phyloP scores from a whole-genome alignment of 2,329 filamentous ascomycete genomes.

The Trichoderma atrobrunneum region DNA sequence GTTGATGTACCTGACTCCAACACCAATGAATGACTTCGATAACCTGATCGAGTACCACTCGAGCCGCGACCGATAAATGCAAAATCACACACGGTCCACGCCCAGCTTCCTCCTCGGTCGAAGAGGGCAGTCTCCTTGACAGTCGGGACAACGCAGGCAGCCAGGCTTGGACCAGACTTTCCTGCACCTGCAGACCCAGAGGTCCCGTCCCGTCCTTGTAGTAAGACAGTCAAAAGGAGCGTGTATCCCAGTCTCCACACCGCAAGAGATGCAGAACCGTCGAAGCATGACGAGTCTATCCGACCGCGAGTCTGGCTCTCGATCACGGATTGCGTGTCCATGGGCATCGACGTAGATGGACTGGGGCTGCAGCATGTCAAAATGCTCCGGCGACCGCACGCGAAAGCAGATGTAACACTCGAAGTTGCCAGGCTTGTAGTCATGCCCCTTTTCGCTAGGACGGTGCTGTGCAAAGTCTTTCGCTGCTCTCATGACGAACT shows the following conservation, averaged over 20 bases:
- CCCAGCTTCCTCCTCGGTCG: constrained; percentile 33
- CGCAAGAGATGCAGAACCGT: constrained; percentile 43
- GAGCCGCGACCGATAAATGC: neutral
- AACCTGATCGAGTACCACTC: neutral
- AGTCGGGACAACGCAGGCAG: constrained; percentile 36
- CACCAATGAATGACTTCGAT: no score
- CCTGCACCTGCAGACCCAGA: constrained; percentile 42
- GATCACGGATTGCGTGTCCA: constrained; percentile 31
- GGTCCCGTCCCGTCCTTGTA: constrained; percentile 37
- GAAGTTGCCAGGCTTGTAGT: constrained; percentile 41
- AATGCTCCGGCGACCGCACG: constrained; percentile 39
- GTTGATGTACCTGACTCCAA: neutral
- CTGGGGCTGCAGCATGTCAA: constrained; percentile 37
- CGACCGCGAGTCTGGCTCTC: constrained; percentile 27
- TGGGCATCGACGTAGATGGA: constrained; percentile 33
- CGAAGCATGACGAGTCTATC: constrained; percentile 35
- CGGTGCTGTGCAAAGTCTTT: constrained; percentile 42
- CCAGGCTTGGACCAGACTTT: constrained; percentile 37
- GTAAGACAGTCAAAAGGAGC: constrained; percentile 37
- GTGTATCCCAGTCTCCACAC: constrained; percentile 38
- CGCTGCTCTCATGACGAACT: constrained; percentile 42
- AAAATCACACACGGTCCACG: constrained; percentile 17
- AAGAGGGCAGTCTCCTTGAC: constrained; percentile 36
- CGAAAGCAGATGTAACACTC: constrained; percentile 44
- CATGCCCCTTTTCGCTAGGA: constrained; percentile 36